Percentiles rank a stretch among this genome's conserved stretches.
These are phyloP conservation scores for Sporothrix inflata DNA, from an alignment of 2,329 filamentous ascomycete genomes.

Conservation along the genomic window DNA sequence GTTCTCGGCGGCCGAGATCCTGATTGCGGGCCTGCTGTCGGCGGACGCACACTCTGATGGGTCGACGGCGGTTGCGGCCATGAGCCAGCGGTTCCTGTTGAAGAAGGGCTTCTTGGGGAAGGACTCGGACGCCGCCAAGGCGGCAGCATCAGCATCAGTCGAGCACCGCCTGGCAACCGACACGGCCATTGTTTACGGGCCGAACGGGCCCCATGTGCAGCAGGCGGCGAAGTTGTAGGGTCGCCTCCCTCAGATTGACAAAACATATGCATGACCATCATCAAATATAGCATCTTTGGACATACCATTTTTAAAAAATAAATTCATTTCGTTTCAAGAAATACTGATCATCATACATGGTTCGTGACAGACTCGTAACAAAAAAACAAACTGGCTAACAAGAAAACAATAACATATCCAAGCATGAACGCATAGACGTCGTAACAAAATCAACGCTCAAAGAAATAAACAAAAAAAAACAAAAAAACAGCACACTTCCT, in stretches of 20 bases:
- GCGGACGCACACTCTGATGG: slow-evolving; percentile 47
- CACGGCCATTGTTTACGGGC: slow-evolving; percentile 45
- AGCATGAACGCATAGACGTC: neutral
- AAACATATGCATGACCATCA: neutral
- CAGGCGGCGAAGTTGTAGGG: slow-evolving; percentile 20
- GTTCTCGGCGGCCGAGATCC: slow-evolving; percentile 49
- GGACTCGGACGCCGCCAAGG: slow-evolving; percentile 28
- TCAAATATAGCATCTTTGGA: neutral
- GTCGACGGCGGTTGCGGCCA: slow-evolving; percentile 44
- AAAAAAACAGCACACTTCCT: neutral
- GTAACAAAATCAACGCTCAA: neutral
- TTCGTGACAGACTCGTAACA: slow-evolving; percentile 5
- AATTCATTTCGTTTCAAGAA: neutral
- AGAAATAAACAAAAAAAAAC: neutral
- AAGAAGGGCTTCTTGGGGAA: slow-evolving; percentile 39
- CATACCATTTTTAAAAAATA: neutral
- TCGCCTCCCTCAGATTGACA: neutral
- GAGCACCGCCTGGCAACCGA: slow-evolving; percentile 41
- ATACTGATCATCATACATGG: slow-evolving; percentile 21
- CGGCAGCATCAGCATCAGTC: slow-evolving; percentile 26
- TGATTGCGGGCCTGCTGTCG: slow-evolving; percentile 49
- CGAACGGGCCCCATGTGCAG: slow-evolving; percentile 10
- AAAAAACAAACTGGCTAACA: neutral
- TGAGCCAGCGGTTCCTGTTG: slow-evolving; percentile 47
- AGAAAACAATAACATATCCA: neutral